phyloP scores from a whole-genome alignment of 495 filamentous ascomycete genomes.

The Penicillium roqueforti region DNA sequence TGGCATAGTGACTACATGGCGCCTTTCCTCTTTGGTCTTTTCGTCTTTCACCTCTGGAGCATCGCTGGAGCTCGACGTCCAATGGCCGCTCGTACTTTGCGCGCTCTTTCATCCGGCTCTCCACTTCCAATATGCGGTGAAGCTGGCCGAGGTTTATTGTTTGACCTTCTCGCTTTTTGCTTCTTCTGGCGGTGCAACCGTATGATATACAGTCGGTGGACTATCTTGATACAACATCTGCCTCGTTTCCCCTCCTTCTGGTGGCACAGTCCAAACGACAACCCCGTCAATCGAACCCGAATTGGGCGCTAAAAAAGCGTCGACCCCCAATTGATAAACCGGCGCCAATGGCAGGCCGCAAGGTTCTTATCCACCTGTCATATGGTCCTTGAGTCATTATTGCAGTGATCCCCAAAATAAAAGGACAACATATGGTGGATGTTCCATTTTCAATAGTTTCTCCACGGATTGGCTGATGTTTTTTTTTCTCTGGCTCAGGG shows the following conservation, averaged over 20 bases:
- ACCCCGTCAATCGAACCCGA: neutral
- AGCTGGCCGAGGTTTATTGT: neutral
- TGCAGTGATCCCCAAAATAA: neutral
- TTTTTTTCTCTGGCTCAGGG: neutral
- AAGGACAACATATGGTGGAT: neutral
- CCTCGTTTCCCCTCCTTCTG: neutral
- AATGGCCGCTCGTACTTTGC: neutral
- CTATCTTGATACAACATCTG: too few relatives aligned
- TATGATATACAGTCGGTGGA: neutral
- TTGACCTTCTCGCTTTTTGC: neutral
- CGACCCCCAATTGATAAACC: conserved; percentile 1
- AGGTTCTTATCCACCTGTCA: conserved; percentile 10
- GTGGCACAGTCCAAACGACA: neutral
- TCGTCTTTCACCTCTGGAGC: too few relatives aligned
- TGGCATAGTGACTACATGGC: conserved; percentile 8
- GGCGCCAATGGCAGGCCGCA: conserved; percentile 1
- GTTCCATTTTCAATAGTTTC: neutral
- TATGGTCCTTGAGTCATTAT: conserved; percentile 5
- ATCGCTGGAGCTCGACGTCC: neutral
- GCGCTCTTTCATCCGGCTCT: neutral
- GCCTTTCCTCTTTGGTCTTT: neutral
- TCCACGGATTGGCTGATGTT: neutral
- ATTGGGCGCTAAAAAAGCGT: neutral
- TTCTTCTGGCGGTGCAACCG: neutral
- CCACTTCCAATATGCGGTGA: neutral